Evolutionary conservation across 805 yeast genomes (phyloP), one percentile per base, ranked within the genome.

Genomic region (Blastobotrys americana): DNA sequence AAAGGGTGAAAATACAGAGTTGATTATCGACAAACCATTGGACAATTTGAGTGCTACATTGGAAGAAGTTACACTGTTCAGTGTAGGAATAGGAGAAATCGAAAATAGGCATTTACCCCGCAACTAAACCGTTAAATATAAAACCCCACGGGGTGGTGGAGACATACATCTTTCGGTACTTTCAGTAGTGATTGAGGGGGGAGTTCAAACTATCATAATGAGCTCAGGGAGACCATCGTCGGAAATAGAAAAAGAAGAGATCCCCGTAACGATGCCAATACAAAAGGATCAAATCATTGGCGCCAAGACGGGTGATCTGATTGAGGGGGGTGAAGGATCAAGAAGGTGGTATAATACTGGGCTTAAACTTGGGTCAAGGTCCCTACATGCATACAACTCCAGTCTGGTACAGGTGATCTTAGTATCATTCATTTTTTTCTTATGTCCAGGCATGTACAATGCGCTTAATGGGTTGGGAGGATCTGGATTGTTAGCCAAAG

Each of bases 361-460:
- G 1, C 41, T 50, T 21, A 51, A 45, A 42, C 37, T 56, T 18
- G 55, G 58, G 25, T 43, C 47, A 2, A 47, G 58, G 17, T 58
- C 52, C 44, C 34, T 67, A 15, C 70, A 67, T 1, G 65, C 65
- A 1, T 71, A 65, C 57, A 67, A 71, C 5, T 55, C 61, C 49
- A 57, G 70, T 38, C 59, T 61, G 55, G 60, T 64, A 40, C 78
- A 73, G 57, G 58, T 74, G 28, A 63, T 73, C 21, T 58, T 74
- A 64, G 60, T 72, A 51, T 61, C 77, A 4, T 69, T 72, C 49
- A 71, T 70, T 5, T 57, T 71, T 25, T 73, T 73, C 55, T 60
- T 73, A 64, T 67, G 75, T n/a, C 75, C 77, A 1, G 78, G 78
- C 34, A 70, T 72, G 72, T 73, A 59, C 57, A 73, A 73, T 48